Evolutionary conservation across 495 filamentous ascomycete species (phyloP).

Genomic region (Hyaloscypha hepaticicola): DNA sequence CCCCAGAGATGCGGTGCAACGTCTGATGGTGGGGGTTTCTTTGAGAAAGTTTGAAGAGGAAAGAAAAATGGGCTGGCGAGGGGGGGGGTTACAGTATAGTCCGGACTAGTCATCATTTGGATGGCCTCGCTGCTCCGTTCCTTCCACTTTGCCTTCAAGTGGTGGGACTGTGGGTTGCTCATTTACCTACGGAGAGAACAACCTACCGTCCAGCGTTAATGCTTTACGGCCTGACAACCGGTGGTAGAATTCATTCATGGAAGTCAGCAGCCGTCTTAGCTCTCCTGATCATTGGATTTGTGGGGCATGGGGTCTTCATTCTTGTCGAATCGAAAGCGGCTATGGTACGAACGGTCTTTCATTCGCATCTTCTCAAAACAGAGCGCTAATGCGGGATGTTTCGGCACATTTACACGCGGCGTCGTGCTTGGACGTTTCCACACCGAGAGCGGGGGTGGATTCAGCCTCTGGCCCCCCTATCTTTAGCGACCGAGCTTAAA

Average conservation of each 20-base stretch:
- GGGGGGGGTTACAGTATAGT: too few species aligned
- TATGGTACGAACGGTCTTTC: conserved; percentile 42
- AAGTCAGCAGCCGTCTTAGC: conserved; percentile 50
- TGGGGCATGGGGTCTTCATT: conserved; percentile 40
- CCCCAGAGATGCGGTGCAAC: background rate
- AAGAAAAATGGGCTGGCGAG: too few species aligned
- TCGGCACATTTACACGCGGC: conserved; percentile 52
- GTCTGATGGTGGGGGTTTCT: background rate
- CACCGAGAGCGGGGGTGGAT: too few species aligned
- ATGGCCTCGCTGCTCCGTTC: too few species aligned
- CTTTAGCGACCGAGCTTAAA: background rate
- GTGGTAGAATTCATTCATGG: conserved; percentile 53
- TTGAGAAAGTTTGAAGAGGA: too few species aligned
- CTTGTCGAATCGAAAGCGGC: conserved; percentile 49
- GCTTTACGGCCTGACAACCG: conserved; percentile 52
- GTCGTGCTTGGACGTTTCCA: conserved; percentile 45
- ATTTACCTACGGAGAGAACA: too few species aligned
- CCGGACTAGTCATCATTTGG: too few species aligned
- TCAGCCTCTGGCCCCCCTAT: too few species aligned
- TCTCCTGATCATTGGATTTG: conserved; percentile 52
- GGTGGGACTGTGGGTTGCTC: too few species aligned
- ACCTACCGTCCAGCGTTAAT: conserved; percentile 43
- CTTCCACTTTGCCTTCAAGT: too few species aligned
- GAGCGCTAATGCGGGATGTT: conserved; percentile 37
- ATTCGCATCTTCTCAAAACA: conserved; percentile 41